Conservation (phyloP, 306 rosid species). For the Parietaria judaica region DNA sequence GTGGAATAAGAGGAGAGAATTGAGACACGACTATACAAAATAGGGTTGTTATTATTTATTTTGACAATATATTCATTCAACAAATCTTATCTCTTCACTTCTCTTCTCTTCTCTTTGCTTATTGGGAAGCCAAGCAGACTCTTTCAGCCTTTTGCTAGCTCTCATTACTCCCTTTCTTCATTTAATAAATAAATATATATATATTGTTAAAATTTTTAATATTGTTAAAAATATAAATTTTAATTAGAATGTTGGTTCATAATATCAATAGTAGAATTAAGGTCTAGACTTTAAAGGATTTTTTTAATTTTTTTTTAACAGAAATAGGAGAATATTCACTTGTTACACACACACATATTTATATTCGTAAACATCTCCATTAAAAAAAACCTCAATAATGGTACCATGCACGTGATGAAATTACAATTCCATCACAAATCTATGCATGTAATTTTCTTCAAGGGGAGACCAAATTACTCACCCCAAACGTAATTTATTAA, state of each 20-base stretch:
- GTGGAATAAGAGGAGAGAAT: conserved; percentile 49
- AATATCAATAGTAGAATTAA: too few species aligned
- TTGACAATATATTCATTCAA: conserved; percentile 31
- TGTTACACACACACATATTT: too few species aligned
- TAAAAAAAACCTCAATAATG: conserved; percentile 40
- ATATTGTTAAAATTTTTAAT: too few species aligned
- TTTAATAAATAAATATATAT: too few species aligned
- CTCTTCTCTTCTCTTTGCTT: conserved; percentile 35
- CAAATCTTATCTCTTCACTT: conserved; percentile 69
- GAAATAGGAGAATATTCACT: too few species aligned
- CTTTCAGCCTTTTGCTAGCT: conserved; percentile 1
- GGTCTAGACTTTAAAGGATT: too few species aligned
- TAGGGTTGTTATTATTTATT: conserved; percentile 15
- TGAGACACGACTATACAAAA: conserved; percentile 46
- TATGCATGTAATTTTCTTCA: not conserved
- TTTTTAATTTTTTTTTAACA: too few species aligned
- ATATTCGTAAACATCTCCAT: not conserved
- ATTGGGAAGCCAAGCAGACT: conserved; percentile 46
- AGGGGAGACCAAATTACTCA: not conserved
- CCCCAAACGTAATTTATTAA: not conserved
- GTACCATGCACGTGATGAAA: conserved; percentile 60
- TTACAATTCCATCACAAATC: conserved; percentile 16
- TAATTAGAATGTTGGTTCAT: too few species aligned
- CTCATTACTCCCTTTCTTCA: not conserved
- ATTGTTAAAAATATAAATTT: too few species aligned